phyloP scores from a whole-genome alignment of 176 grass and related monocot species.

The Bonia amplexicaulis region DNA sequence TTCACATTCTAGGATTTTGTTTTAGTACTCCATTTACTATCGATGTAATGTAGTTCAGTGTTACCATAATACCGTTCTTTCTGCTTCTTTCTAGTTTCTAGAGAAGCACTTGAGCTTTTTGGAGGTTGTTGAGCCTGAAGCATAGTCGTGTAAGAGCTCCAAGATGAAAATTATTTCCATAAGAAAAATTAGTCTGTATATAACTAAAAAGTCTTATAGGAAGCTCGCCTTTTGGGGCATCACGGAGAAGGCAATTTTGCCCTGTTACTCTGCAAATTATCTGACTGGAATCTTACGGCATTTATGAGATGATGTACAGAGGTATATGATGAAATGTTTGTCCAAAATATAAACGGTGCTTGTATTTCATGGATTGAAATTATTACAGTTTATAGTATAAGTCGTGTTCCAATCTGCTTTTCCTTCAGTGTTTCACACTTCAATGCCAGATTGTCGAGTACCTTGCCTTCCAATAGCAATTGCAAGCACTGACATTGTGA shows the following conservation, averaged over 20 bases:
- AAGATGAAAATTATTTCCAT: background rate
- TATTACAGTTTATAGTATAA: background rate
- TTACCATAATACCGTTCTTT: background rate
- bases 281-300: background rate
- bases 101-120: background rate
- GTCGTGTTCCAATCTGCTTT: background rate
- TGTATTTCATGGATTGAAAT: background rate
- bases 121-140: background rate
- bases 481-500: conserved; percentile 15
- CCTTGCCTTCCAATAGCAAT: background rate
- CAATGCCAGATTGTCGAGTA: background rate
- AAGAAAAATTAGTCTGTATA: background rate
- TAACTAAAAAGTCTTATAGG: background rate
- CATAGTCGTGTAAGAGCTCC: background rate
- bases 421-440: background rate
- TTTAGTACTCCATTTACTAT: background rate
- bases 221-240: background rate
- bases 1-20: conserved; percentile 2
- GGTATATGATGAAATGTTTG: background rate
- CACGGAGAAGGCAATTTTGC: background rate
- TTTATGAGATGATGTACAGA: background rate
- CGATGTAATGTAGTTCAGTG: background rate
- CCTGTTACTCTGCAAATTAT: background rate
- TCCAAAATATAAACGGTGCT: conserved; percentile 12
- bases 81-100: background rate